Percentiles rank a stretch among this genome's conserved stretches.
Evolutionary conservation across 108 stramenopile species (phyloP).

Genomic region (Conticribra weissflogii): DNA sequence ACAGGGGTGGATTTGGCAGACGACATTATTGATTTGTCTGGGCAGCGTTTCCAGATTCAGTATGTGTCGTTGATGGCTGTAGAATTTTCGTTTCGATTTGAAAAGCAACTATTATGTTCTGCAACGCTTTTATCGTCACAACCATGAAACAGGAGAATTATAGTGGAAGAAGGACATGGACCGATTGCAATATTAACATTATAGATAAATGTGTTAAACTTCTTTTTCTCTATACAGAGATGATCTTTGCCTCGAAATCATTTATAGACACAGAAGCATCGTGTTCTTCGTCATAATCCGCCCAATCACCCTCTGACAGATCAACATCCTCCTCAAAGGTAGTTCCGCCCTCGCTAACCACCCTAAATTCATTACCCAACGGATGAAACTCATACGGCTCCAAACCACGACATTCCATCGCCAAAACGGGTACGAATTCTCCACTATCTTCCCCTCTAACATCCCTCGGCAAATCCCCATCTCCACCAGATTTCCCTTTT

Average conservation of each 20-base stretch:
- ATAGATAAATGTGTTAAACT: too few relatives aligned
- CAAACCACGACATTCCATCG: constrained; percentile 77
- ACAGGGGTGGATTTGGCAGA: constrained; percentile 38
- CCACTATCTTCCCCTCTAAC: constrained; percentile 73
- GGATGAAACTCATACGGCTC: constrained; percentile 88
- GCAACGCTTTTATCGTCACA: too few relatives aligned
- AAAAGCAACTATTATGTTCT: too few relatives aligned
- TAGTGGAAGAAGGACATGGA: too few relatives aligned
- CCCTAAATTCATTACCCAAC: constrained; percentile 81
- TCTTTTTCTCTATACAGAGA: constrained; percentile 30
- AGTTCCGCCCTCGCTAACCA: constrained; percentile 65
- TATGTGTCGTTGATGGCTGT: too few relatives aligned
- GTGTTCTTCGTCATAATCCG: constrained; percentile 87
- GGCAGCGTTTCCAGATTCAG: too few relatives aligned
- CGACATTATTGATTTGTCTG: constrained; percentile 10
- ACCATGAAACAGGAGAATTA: too few relatives aligned
- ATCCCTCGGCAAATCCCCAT: constrained; percentile 42
- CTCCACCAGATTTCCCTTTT: constrained; percentile 49
- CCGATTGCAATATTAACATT: too few relatives aligned
- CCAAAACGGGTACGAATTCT: constrained; percentile 73
- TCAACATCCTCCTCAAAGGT: constrained; percentile 83
- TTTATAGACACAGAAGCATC: constrained; percentile 70
- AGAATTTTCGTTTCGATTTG: too few relatives aligned
- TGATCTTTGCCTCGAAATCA: constrained; percentile 75
- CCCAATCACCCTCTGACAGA: constrained; percentile 87